Conservation (phyloP, 345 rosid species). For the Psidium guajava region DNA sequence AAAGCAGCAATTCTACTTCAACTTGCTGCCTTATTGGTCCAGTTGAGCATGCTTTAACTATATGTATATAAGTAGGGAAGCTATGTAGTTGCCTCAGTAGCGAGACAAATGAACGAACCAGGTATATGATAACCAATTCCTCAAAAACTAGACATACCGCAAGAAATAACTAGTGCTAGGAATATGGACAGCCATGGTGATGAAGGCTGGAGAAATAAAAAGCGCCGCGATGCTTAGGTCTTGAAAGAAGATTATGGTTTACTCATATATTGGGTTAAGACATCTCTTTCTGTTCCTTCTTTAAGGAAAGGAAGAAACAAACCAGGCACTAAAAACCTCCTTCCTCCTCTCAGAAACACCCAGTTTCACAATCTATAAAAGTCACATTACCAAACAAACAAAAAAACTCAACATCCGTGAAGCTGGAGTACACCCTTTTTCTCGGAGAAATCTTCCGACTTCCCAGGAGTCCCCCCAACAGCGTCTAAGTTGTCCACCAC, state of each 20-base stretch:
- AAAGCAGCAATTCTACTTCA: neutral
- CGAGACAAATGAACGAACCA: neutral
- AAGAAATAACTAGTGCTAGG: neutral
- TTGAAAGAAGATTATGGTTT: neutral
- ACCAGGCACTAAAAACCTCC: neutral
- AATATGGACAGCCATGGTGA: neutral
- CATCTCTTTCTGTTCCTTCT: neutral
- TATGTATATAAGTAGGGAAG: neutral
- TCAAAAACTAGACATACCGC: neutral
- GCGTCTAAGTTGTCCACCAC: neutral
- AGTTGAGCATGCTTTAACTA: neutral
- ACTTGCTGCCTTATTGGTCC: neutral
- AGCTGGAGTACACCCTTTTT: neutral
- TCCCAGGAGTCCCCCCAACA: neutral
- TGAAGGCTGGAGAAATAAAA: neutral
- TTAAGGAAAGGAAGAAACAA: neutral
- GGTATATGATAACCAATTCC: neutral
- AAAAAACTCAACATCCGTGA: neutral
- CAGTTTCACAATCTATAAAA: neutral
- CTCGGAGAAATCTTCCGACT: neutral
- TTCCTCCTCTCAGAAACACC: neutral
- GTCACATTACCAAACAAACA: neutral
- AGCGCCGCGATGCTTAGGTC: neutral
- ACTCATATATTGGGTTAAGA: neutral
- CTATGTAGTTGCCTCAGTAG: neutral